A percentile compares a stretch with the other conserved stretches of the same genome.
Evolutionary conservation across 1,139 yeast species (phyloP).

Genomic region (Trichomonascaceae sp.): DNA sequence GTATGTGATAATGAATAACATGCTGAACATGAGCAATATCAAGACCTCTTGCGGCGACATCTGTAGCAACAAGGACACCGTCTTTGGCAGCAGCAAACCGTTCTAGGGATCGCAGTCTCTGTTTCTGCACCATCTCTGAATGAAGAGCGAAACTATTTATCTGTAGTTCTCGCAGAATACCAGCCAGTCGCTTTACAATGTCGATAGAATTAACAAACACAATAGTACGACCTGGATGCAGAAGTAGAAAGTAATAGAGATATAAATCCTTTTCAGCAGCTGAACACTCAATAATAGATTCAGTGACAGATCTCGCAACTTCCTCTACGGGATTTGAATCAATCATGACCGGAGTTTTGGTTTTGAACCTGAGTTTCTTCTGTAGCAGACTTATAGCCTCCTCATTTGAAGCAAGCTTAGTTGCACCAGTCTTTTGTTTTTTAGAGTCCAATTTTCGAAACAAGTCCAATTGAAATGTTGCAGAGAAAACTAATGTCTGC

Average conservation of each 20-base stretch:
- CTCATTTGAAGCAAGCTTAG: slow-evolving; percentile 25
- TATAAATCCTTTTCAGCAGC: slow-evolving; percentile 85
- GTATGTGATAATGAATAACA: slow-evolving; percentile 93
- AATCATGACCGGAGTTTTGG: slow-evolving; percentile 47
- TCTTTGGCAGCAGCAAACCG: slow-evolving; percentile 39
- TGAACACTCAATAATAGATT: slow-evolving; percentile 87
- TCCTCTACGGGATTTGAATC: slow-evolving; percentile 86
- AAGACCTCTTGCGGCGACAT: slow-evolving; percentile 97
- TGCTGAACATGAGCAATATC: slow-evolving; percentile 90
- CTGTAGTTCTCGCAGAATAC: slow-evolving; percentile 62
- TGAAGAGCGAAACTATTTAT: slow-evolving; percentile 79
- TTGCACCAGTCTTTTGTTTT: slow-evolving; percentile 26
- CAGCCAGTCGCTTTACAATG: slow-evolving; percentile 79
- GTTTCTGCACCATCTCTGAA: slow-evolving; percentile 93
- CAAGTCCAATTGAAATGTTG: slow-evolving; percentile 81
- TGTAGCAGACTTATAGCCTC: slow-evolving; percentile 35
- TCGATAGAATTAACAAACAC: slow-evolving; percentile 94
- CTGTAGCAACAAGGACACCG: slow-evolving; percentile 84
- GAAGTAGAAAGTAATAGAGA: slow-evolving; percentile 75
- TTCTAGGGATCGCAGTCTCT: slow-evolving; percentile 80
- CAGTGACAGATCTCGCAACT: slow-evolving; percentile 70
- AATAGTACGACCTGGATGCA: slow-evolving; percentile 85
- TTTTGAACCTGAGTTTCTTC: slow-evolving; percentile 33
- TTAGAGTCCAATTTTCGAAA: slow-evolving; percentile 62
- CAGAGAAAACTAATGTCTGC: slow-evolving; percentile 89